Conservation (phyloP, 139 green algal species). For the Picochlorum sp. region DNA sequence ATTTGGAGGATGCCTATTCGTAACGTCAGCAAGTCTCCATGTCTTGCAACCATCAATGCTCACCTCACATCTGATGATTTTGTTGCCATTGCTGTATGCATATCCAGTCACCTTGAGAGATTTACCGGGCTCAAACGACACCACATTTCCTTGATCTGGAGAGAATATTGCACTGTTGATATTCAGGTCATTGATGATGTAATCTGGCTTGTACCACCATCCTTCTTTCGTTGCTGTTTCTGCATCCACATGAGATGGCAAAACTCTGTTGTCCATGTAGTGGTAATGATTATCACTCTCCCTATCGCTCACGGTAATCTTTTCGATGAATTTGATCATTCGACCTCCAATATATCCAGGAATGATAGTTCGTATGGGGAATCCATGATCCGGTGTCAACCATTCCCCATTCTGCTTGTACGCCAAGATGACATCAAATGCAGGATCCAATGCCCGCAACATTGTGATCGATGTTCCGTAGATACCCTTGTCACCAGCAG, state of each 20-base stretch:
- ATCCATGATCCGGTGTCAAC: conserved; percentile 69
- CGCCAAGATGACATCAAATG: conserved; percentile 61
- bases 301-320: conserved; percentile 71
- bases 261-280: conserved; percentile 94
- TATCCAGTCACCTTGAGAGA: conserved; percentile 64
- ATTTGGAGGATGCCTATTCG: conserved; percentile 54
- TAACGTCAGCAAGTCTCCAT: conserved; percentile 72
- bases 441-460: conserved; percentile 51
- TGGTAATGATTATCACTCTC: conserved; percentile 93
- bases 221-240: conserved; percentile 73
- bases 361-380: conserved; percentile 66
- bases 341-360: conserved; percentile 65
- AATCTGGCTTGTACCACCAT: conserved; percentile 97
- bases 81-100: conserved; percentile 79
- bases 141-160: conserved; percentile 82
- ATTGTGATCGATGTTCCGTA: conserved; percentile 57
- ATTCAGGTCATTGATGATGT: conserved; percentile 98
- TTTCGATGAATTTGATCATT: conserved; percentile 59
- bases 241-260: conserved; percentile 88
- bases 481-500: conserved; percentile 50
- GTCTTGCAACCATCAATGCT: conserved; percentile 75
- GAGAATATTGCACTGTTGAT: conserved; percentile 85
- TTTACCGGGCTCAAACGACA: conserved; percentile 46
- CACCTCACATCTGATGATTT: conserved; percentile 89
- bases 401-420: conserved; percentile 66